A percentile compares a stretch with the other conserved stretches of the same genome.
Evolutionary conservation across 257 asterid genomes (phyloP).

Genomic region (Przewalskia tangutica): DNA sequence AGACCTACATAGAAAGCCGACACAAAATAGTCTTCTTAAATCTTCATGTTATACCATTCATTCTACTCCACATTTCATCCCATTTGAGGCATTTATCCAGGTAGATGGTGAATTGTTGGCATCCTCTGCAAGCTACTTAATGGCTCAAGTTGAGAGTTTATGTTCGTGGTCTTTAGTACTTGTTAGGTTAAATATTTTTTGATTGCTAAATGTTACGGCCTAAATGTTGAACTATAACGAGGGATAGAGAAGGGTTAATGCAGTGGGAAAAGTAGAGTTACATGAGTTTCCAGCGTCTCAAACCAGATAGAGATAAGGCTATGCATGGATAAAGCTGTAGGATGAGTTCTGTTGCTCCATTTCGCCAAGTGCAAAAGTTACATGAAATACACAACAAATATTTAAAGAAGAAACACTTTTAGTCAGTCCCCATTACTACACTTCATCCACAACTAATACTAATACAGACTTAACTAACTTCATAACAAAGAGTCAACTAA

Average conservation of each 20-base stretch:
- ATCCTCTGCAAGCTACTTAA: no score
- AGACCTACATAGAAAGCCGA: no score
- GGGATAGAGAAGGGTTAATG: neutral
- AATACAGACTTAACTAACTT: neutral
- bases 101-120: no score
- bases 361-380: neutral
- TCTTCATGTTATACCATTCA: no score
- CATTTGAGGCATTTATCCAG: no score
- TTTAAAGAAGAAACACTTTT: neutral
- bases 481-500: neutral
- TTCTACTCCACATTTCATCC: no score
- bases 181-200: no score
- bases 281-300: neutral
- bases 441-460: neutral
- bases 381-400: neutral
- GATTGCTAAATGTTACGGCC: no score
- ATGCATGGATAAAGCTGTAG: neutral
- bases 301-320: neutral
- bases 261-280: neutral
- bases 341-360: neutral
- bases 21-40: no score
- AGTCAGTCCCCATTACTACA: neutral
- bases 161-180: no score
- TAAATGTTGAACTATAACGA: neutral
- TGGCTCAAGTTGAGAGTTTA: no score